These are phyloP conservation scores for Monosporozyma yasuniensis DNA, from an alignment of 805 yeast genomes.

Conservation along the genomic window DNA sequence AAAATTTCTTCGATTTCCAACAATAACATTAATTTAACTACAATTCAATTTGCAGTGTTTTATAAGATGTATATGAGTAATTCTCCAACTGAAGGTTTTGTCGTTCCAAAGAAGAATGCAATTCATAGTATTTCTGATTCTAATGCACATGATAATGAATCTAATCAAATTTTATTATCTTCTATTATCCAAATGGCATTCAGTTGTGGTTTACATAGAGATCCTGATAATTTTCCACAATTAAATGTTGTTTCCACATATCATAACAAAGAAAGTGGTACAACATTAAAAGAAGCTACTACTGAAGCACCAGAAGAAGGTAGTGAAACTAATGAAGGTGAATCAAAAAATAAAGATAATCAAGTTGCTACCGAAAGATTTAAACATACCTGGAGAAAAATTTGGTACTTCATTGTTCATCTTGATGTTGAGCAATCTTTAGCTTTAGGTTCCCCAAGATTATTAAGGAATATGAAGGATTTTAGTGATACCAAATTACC, in stretches of 20 bases:
- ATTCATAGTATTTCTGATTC: slow-evolving; percentile 11
- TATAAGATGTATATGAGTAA: slow-evolving; percentile 46
- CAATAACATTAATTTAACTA: slow-evolving; percentile 27
- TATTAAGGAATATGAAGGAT: slow-evolving; percentile 31
- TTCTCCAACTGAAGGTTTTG: slow-evolving; percentile 40
- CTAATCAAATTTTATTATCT: slow-evolving; percentile 46
- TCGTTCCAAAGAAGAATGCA: slow-evolving; percentile 4
- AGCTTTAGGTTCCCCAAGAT: slow-evolving; percentile 34
- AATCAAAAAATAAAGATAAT: slow-evolving; percentile 7
- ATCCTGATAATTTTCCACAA: slow-evolving; percentile 47
- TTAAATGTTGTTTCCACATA: slow-evolving; percentile 24
- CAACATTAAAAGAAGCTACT: slow-evolving; percentile 3
- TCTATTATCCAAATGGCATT: slow-evolving; percentile 58
- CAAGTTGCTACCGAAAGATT: slow-evolving; percentile 29
- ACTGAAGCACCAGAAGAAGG: not conserved
- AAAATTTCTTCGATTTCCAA: slow-evolving; percentile 29
- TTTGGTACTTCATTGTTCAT: slow-evolving; percentile 43
- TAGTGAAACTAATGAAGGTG: slow-evolving; percentile 2
- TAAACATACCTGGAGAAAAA: slow-evolving; percentile 47
- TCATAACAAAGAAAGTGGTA: slow-evolving; percentile 7
- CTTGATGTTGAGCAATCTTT: slow-evolving; percentile 37
- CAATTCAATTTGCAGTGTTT: slow-evolving; percentile 52
- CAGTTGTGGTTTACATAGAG: slow-evolving; percentile 59
- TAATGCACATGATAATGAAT: slow-evolving; percentile 42
- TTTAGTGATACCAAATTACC: slow-evolving; percentile 40